Evolutionary conservation across 2,329 filamentous ascomycete species (phyloP).

Genomic region (Whalleya microplaca): DNA sequence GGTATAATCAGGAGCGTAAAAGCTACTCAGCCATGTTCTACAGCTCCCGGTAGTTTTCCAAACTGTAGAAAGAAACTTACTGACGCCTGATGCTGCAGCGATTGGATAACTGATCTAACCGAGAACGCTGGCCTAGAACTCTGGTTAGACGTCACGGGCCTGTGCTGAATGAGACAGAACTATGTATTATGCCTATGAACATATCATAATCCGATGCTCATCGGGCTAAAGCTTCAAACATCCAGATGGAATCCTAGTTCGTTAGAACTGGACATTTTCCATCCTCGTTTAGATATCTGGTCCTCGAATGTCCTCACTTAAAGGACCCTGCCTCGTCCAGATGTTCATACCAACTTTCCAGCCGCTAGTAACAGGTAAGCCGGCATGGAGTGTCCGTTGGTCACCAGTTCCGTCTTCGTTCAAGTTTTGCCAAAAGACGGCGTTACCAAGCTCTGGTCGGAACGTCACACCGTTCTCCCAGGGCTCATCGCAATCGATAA

Average conservation of each 20-base stretch:
- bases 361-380: slow-evolving; percentile 49
- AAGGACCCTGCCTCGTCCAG: slow-evolving; percentile 50
- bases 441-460: slow-evolving; percentile 50
- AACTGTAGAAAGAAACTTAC: too few species aligned
- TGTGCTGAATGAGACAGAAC: slow-evolving; percentile 29
- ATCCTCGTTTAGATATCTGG: slow-evolving; percentile 26
- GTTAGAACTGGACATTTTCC: background rate
- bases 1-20: too few species aligned
- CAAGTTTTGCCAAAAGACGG: slow-evolving; percentile 54
- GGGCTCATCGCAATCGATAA: slow-evolving; percentile 52
- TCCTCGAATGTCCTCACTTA: slow-evolving; percentile 41
- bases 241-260: background rate
- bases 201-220: background rate
- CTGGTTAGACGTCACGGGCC: slow-evolving; percentile 36
- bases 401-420: slow-evolving; percentile 45
- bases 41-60: too few species aligned
- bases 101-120: slow-evolving; percentile 39
- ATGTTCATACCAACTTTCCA: slow-evolving; percentile 57
- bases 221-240: background rate
- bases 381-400: slow-evolving; percentile 49
- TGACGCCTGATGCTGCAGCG: too few species aligned
- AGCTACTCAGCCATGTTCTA: too few species aligned
- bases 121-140: slow-evolving; percentile 35
- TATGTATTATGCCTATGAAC: background rate
- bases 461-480: slow-evolving; percentile 54